Conservation (phyloP, 805 yeast species). For the Yarrowia phangngaensis region DNA sequence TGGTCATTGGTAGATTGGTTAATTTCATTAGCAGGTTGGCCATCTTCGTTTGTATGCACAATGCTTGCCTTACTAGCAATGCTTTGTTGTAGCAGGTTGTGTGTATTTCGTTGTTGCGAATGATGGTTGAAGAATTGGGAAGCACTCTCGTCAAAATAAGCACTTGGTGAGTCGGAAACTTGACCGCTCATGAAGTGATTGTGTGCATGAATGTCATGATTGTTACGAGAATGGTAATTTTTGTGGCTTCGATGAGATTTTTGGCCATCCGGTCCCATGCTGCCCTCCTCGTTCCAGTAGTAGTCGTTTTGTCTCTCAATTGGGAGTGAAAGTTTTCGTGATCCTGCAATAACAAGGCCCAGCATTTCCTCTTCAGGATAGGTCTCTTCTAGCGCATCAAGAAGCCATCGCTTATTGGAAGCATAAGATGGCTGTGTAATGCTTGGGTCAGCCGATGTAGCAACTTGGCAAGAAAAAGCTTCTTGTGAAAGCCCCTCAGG, state of each 20-base stretch:
- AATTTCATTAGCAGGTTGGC: too few relatives aligned
- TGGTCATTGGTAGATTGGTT: too few relatives aligned
- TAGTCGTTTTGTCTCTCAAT: conserved; percentile 19
- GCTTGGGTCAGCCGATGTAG: background rate
- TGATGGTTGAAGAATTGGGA: conserved; percentile 21
- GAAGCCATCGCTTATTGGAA: conserved; percentile 16
- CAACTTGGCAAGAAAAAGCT: background rate
- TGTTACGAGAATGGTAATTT: background rate
- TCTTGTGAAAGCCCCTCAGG: conserved; percentile 18
- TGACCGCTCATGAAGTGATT: conserved; percentile 1
- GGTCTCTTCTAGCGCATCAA: conserved; percentile 15
- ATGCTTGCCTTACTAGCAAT: too few relatives aligned
- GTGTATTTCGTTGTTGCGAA: conserved; percentile 14
- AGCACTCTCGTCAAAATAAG: conserved; percentile 10
- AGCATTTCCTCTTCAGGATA: conserved; percentile 21
- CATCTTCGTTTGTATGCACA: too few relatives aligned
- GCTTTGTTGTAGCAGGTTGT: too few relatives aligned
- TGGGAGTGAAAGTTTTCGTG: conserved; percentile 11
- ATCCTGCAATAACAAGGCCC: conserved; percentile 21
- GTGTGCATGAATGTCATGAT: too few relatives aligned
- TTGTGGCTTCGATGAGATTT: too few relatives aligned
- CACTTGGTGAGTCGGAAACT: conserved; percentile 5
- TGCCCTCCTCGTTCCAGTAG: conserved; percentile 10
- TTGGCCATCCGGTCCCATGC: too few relatives aligned
- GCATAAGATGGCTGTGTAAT: conserved; percentile 5